Percentiles rank a stretch among this genome's conserved stretches.
These are phyloP conservation scores for Pseudogymnoascus sp. DNA, from an alignment of 2,329 filamentous ascomycete genomes.

Conservation along the genomic window DNA sequence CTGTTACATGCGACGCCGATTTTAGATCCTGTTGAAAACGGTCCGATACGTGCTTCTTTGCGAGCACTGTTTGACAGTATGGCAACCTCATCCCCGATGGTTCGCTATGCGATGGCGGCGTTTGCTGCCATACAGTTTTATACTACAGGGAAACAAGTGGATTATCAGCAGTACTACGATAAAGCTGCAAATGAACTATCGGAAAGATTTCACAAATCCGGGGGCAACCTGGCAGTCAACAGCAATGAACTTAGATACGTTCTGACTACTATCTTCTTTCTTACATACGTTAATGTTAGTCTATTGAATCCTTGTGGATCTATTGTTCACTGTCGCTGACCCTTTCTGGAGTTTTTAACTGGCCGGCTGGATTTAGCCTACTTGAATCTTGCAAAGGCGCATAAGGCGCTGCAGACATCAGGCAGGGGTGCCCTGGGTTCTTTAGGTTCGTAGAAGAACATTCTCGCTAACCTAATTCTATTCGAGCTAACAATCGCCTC, in stretches of 20 bases:
- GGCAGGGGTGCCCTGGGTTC: constrained; percentile 4
- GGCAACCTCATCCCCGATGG: not conserved
- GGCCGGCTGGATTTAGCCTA: constrained; percentile 4
- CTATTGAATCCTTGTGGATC: not conserved
- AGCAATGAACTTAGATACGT: constrained; percentile 4
- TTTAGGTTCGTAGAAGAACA: not conserved
- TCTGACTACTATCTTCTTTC: constrained; percentile 6
- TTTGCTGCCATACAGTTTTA: not conserved
- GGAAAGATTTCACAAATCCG: not conserved
- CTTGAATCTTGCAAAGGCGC: constrained; percentile 7
- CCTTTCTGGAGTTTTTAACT: constrained; percentile 3
- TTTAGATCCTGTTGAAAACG: not conserved
- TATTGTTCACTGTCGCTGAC: not conserved
- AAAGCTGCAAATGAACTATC: not conserved
- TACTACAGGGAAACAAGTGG: not conserved
- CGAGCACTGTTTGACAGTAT: constrained; percentile 5
- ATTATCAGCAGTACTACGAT: constrained; percentile 1
- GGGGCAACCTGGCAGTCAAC: not conserved
- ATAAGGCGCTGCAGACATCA: constrained; percentile 4
- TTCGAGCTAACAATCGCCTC: not conserved
- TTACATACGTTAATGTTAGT: constrained; percentile 3
- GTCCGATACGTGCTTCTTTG: not conserved
- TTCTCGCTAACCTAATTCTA: not conserved
- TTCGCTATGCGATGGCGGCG: constrained; percentile 3
- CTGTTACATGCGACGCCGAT: constrained; percentile 4